Evolutionary conservation across 2,329 filamentous ascomycete genomes (phyloP), one percentile per base, ranked within the genome.

Genomic region (Claviceps monticola): DNA sequence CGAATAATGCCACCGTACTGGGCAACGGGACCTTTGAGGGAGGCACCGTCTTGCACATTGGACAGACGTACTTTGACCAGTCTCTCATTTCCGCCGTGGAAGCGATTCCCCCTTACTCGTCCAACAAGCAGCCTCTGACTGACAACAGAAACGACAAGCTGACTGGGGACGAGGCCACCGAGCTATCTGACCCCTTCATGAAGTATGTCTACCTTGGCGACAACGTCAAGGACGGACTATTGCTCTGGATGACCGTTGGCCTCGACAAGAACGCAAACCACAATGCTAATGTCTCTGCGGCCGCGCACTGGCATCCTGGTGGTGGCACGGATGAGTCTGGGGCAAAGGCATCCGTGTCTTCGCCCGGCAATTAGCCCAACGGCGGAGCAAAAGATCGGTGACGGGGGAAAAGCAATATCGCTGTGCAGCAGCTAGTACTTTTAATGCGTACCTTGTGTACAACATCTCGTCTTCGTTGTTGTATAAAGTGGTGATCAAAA

Each of bases 31-130:
- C 76, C 53, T 67, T 78, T 53, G 62, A 66, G 26, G 73, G 71
- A 53, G 53, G 69, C 73, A 70, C 66, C 36, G 71, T 75, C 46
- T 71, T 74, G 2, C 78, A 83, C 62, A 72, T 82, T 36, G 79
- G 80, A n/a, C 80, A 83, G 62, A 48, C 46, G 54, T 83, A 78
- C 69, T 78, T 80, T 61, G 77, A 81, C 63, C 73, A 79, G 59
- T 68, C 70, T 55, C 50, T 57, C 29, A 50, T 53, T 44, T 70
- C 81, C 37, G 71, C 78, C 19, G 76, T 82, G 49, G 73, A 78
- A 54, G 59, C 59, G 26, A 65, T 64, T 0, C 56, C 61, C 1
- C 77, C 78, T 0, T 76, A 76, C 61, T 61, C 51, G 11, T 59
- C 56, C 49, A 76, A 76, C 63, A 66, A 62, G 4, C 67, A 74